A percentile compares a stretch with the other conserved stretches of the same genome.
Conservation (phyloP, 2,329 filamentous ascomycete species). For the Lachnum nothofagi region DNA sequence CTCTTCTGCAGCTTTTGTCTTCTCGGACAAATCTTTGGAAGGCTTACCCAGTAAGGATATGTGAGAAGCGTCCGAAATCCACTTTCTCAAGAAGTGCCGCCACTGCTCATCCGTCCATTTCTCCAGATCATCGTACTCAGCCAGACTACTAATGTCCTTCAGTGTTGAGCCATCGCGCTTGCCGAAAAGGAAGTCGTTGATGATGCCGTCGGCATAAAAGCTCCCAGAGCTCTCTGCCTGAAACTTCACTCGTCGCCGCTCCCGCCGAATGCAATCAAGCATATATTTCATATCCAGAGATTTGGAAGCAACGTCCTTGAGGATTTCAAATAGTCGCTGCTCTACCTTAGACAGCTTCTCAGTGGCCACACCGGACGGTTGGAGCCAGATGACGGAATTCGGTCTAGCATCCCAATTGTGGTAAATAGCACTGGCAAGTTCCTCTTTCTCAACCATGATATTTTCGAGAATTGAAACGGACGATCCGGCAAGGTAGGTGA, state of each 20-base stretch:
- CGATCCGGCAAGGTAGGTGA: conserved; percentile 86
- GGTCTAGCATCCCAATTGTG: conserved; percentile 76
- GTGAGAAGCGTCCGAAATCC: conserved; percentile 80
- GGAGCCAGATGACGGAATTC: conserved; percentile 78
- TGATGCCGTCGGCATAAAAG: conserved; percentile 79
- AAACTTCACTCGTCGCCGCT: conserved; percentile 76
- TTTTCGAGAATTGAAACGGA: conserved; percentile 92
- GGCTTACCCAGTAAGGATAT: conserved; percentile 85
- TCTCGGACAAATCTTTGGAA: conserved; percentile 71
- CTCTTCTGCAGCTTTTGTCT: conserved; percentile 76
- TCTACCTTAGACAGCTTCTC: conserved; percentile 80
- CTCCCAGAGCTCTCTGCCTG: conserved; percentile 74
- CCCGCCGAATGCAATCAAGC: conserved; percentile 76
- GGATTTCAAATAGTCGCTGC: conserved; percentile 74
- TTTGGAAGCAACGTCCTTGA: conserved; percentile 73
- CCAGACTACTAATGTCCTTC: conserved; percentile 50
- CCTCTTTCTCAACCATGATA: conserved; percentile 84
- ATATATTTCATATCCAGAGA: conserved; percentile 87
- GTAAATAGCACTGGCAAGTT: conserved; percentile 79
- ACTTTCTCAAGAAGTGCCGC: conserved; percentile 74
- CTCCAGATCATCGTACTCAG: conserved; percentile 64
- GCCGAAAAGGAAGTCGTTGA: conserved; percentile 89
- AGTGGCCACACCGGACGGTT: conserved; percentile 79
- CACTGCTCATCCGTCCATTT: conserved; percentile 80
- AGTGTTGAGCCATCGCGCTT: conserved; percentile 75